These are phyloP conservation scores for Omphalotus olearius DNA, from an alignment of 1,284 basidiomycete species.

Conservation along the genomic window DNA sequence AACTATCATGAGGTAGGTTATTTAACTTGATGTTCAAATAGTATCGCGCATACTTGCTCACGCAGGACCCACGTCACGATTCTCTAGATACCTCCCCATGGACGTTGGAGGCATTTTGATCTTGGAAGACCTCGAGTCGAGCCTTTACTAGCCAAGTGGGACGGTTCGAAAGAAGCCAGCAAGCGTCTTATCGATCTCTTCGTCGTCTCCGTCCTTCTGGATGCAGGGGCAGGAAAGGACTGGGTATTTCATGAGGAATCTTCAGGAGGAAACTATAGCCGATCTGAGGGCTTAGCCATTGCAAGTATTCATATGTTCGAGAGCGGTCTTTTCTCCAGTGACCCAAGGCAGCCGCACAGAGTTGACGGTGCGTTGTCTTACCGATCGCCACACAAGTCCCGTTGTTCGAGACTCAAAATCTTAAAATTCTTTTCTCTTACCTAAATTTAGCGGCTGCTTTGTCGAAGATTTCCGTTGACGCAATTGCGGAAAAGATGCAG, in stretches of 20 bases:
- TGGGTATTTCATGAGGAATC: slow-evolving; percentile 76
- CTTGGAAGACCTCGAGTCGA: slow-evolving; percentile 59
- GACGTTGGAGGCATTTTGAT: slow-evolving; percentile 88
- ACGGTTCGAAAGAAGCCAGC: slow-evolving; percentile 57
- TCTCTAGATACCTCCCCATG: slow-evolving; percentile 85
- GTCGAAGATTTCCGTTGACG: slow-evolving; percentile 57
- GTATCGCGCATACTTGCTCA: not conserved
- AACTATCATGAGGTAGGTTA: slow-evolving; percentile 57
- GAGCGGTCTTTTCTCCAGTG: slow-evolving; percentile 78
- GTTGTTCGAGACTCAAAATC: not conserved
- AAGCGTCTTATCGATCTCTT: slow-evolving; percentile 86
- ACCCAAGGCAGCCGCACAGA: slow-evolving; percentile 54
- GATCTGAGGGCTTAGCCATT: slow-evolving; percentile 91
- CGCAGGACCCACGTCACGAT: not conserved
- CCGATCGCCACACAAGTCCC: no score
- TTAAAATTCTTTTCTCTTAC: slow-evolving; percentile 7
- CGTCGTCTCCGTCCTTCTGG: slow-evolving; percentile 89
- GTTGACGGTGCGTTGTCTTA: slow-evolving; percentile 65
- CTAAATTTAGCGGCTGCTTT: slow-evolving; percentile 62
- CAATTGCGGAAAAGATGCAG: slow-evolving; percentile 75
- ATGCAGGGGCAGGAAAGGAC: slow-evolving; percentile 85
- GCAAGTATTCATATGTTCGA: slow-evolving; percentile 91
- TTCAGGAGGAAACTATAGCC: slow-evolving; percentile 56
- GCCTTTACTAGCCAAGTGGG: slow-evolving; percentile 58
- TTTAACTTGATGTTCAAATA: not conserved